Evolutionary conservation across 345 rosid species (phyloP).

Genomic region (Zanthoxylum bungeanum): DNA sequence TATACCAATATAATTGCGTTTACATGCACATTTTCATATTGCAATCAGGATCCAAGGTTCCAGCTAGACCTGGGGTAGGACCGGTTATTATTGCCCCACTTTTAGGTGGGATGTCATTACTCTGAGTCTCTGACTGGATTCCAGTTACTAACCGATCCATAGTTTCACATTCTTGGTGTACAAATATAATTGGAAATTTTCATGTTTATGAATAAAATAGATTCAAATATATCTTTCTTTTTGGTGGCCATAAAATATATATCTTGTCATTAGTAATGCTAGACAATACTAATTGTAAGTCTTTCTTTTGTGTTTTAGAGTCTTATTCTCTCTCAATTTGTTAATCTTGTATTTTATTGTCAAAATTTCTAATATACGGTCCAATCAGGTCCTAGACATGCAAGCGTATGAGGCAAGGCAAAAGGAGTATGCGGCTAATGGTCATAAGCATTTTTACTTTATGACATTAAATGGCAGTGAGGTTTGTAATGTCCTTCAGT

Average conservation of each 20-base stretch:
- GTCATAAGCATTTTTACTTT: constrained; percentile 98
- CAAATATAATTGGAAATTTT: neutral
- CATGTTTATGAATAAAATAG: neutral
- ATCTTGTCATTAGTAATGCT: neutral
- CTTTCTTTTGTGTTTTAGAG: neutral
- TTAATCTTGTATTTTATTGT: neutral
- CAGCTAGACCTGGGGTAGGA: neutral
- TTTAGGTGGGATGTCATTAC: neutral
- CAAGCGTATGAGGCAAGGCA: constrained; percentile 78
- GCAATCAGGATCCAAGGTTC: neutral
- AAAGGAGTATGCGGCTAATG: constrained; percentile 80
- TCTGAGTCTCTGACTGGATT: neutral
- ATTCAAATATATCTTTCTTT: neutral
- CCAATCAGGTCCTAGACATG: constrained; percentile 90
- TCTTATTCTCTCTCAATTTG: neutral
- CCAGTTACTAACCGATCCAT: neutral
- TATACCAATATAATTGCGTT: neutral
- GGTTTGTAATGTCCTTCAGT: constrained; percentile 45
- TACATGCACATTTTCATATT: neutral
- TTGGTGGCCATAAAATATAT: neutral
- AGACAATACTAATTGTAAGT: neutral
- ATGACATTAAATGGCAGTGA: constrained; percentile 97
- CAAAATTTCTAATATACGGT: neutral
- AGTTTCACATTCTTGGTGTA: neutral
- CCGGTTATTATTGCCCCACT: neutral